Base-by-base conservation (phyloP, 2,329 filamentous ascomycete genomes). In the Hypoxylon sp. region DNA sequence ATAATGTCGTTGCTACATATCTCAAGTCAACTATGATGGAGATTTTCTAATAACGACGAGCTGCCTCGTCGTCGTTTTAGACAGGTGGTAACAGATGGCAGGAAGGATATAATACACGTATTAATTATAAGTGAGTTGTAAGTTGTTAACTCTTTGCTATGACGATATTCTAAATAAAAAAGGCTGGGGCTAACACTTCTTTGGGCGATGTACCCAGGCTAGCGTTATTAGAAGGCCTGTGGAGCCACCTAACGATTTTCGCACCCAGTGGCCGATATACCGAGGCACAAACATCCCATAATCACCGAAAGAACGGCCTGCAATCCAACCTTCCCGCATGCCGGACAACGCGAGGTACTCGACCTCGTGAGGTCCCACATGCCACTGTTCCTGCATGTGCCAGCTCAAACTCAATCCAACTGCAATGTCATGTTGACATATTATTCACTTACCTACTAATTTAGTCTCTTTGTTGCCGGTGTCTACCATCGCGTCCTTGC, bases 351-450 rank as follows among this genome's bases (percentile, higher is more conserved):
- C 51, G 68, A 62, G 51, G 41, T 34, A 59, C 57, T 46, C 36
- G 59, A 64, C 59, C 51, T 66, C 57, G 38, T 62, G 25, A 53
- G 68, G 68, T 71, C 58, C 68, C 68, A 71, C 68, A 71, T 63
- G 68, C 65, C 34, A 58, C 45, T 63, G 61, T 68, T 70, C 62
- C 62, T 65, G 64, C 67, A 70, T 68, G 61, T 68, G 58, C 58
- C 46, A 57, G 43, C 30, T 45, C 38, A 48, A 56, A 30, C 11
- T 38, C 48, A 25, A 46, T 45, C 36, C 25, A 21, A 60, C n/a
- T 45, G 28, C 43, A 43, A 67, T 67, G 64, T 57, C 46, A 38
- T 65, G 61, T 65, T 67, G 60, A 63, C 59, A 64, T 58, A 51
- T n/a, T 58, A 51, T 30, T 49, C 17, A 46, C 34, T 38, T 36